A percentile compares a stretch with the other conserved stretches of the same genome.
Evolutionary conservation across 805 yeast species (phyloP).

Genomic region (Spathaspora sp.): DNA sequence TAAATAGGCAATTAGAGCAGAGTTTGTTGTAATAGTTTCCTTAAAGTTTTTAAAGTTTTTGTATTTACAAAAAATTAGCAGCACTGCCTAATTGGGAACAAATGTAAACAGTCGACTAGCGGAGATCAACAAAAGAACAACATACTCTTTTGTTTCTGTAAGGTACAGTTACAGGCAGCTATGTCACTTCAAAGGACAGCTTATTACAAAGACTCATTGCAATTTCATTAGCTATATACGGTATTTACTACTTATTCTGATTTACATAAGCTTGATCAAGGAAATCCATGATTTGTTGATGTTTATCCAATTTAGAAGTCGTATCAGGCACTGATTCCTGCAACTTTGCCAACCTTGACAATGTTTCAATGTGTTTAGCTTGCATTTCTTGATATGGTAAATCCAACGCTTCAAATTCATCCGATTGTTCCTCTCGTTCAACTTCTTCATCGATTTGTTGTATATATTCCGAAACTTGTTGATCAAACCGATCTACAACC

Average conservation of each 20-base stretch:
- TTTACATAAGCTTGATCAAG: conserved; percentile 19
- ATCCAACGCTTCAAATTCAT: conserved; percentile 1
- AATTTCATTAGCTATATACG: background rate
- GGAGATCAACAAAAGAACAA: too few species aligned
- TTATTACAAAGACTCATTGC: background rate
- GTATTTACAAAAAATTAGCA: background rate
- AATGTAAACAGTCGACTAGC: conserved; percentile 4
- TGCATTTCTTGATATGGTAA: conserved; percentile 1
- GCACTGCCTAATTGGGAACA: conserved; percentile 5
- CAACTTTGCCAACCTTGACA: conserved; percentile 28
- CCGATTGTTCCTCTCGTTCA: conserved; percentile 9
- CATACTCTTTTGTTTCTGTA: too few species aligned
- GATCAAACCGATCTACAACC: conserved; percentile 27
- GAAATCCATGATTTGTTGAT: conserved; percentile 27
- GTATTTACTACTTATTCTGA: conserved; percentile 4
- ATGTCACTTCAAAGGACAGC: too few species aligned
- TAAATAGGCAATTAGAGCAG: background rate
- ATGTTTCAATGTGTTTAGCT: conserved; percentile 23
- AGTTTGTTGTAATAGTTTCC: background rate
- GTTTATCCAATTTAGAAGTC: conserved; percentile 29
- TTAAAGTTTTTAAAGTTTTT: background rate
- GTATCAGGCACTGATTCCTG: conserved; percentile 34
- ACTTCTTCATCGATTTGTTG: conserved; percentile 13
- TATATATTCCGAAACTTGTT: conserved; percentile 23
- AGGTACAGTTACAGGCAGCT: too few species aligned